Evolutionary conservation across 2,329 filamentous ascomycete genomes (phyloP).

Genomic region (Diplodia corticola): DNA sequence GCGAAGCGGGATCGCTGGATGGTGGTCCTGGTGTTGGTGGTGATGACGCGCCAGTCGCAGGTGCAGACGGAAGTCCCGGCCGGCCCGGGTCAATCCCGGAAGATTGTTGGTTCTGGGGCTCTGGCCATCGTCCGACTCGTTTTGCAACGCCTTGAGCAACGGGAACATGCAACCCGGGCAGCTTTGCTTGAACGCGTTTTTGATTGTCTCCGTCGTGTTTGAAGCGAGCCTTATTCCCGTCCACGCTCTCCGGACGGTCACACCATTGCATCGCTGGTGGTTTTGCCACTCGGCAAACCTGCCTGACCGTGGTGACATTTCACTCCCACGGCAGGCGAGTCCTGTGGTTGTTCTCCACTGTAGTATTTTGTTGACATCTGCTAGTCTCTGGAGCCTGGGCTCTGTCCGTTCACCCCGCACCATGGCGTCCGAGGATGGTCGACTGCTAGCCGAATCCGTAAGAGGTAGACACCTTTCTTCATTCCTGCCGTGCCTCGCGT

Average conservation of each 20-base stretch:
- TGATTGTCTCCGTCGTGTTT: neutral
- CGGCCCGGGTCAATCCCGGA: neutral
- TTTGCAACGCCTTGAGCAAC: neutral
- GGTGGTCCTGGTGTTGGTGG: neutral
- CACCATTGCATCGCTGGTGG: neutral
- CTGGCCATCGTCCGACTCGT: neutral
- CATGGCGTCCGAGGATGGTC: neutral
- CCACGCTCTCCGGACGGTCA: neutral
- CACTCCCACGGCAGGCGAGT: too few species aligned
- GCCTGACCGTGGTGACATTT: neutral
- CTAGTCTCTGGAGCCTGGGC: too few species aligned
- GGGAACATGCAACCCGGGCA: neutral
- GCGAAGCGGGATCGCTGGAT: neutral
- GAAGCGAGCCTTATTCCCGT: neutral
- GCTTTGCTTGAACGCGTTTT: neutral
- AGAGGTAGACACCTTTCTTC: conserved; percentile 31
- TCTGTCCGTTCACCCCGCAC: neutral
- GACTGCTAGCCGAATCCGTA: conserved; percentile 33
- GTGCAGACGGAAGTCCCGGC: neutral
- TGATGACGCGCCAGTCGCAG: neutral
- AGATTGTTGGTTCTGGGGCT: neutral
- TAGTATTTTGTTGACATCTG: too few species aligned
- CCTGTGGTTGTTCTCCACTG: too few species aligned
- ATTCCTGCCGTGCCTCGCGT: neutral
- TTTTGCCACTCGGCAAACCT: neutral